These are phyloP conservation scores for Piromyces finnis DNA, from an alignment of 192 early-diverging fungal genomes.

Conservation along the genomic window DNA sequence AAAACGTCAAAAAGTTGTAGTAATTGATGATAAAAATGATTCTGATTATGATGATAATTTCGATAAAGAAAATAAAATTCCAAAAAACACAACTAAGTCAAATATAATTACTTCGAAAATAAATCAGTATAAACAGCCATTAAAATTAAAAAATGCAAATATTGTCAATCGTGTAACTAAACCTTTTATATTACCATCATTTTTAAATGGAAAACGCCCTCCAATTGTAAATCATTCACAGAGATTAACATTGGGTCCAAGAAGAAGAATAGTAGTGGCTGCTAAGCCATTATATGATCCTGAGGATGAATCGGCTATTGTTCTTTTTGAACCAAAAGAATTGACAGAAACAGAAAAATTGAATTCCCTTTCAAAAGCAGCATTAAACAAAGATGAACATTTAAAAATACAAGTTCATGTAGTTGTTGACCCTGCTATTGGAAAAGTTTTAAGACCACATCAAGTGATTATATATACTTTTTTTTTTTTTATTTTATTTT, in stretches of 20 bases:
- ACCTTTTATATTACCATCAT: background rate
- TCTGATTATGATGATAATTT: background rate
- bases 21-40: background rate
- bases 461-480: background rate
- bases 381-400: slow-evolving; percentile 9
- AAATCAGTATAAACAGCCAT: background rate
- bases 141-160: background rate
- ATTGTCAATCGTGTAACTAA: background rate
- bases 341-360: slow-evolving; percentile 27
- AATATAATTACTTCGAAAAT: background rate
- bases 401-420: slow-evolving; percentile 38
- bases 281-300: slow-evolving; percentile 64
- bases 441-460: slow-evolving; percentile 76
- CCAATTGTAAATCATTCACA: background rate
- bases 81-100: background rate
- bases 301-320: slow-evolving; percentile 59
- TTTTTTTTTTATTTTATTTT: too few species aligned
- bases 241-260: slow-evolving; percentile 29
- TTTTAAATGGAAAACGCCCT: background rate
- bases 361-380: slow-evolving; percentile 10
- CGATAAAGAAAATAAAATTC: background rate
- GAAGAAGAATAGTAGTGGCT: slow-evolving; percentile 18
- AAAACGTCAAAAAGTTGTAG: background rate
- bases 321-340: slow-evolving; percentile 59
- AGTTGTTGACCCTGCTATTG: slow-evolving; percentile 72